phyloP scores from a whole-genome alignment of 148 eudicot genomes.

The Nepenthes mirabilis region DNA sequence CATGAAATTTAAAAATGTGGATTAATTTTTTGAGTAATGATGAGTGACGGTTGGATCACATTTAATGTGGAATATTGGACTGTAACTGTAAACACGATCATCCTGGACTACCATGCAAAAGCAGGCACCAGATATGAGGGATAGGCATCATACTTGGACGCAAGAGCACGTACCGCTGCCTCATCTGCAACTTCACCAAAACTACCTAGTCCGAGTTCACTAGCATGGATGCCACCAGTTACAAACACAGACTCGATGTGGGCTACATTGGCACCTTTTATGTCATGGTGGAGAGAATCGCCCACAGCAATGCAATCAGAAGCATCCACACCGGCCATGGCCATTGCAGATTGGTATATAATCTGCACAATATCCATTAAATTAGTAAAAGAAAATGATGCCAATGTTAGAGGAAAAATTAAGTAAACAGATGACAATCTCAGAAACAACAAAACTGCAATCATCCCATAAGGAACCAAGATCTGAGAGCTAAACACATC shows the following conservation, averaged over 20 bases:
- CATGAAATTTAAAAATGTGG: too few species aligned
- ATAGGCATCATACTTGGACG: constrained; percentile 39
- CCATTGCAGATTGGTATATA: constrained; percentile 72
- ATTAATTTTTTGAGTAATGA: too few species aligned
- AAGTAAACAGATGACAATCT: background rate
- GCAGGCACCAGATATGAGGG: constrained; percentile 63
- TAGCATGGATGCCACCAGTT: constrained; percentile 77
- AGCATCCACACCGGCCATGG: constrained; percentile 62
- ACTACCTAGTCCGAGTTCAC: constrained; percentile 55
- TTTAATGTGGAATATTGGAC: too few species aligned
- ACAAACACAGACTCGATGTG: constrained; percentile 58
- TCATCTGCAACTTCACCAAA: constrained; percentile 54
- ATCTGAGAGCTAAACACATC: too few species aligned
- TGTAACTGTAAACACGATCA: too few species aligned
- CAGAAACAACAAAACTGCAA: too few species aligned
- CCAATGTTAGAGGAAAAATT: background rate
- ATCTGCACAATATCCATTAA: constrained; percentile 21
- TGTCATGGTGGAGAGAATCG: constrained; percentile 89
- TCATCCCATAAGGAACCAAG: too few species aligned
- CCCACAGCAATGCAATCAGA: constrained; percentile 83
- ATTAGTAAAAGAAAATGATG: background rate
- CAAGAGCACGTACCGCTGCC: constrained; percentile 49
- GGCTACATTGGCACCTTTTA: constrained; percentile 76
- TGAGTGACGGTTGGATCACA: too few species aligned
- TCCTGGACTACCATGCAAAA: constrained; percentile 46